A percentile compares a stretch with the other conserved stretches of the same genome.
phyloP scores from a whole-genome alignment of 306 rosid genomes.

The Styphnolobium japonicum region DNA sequence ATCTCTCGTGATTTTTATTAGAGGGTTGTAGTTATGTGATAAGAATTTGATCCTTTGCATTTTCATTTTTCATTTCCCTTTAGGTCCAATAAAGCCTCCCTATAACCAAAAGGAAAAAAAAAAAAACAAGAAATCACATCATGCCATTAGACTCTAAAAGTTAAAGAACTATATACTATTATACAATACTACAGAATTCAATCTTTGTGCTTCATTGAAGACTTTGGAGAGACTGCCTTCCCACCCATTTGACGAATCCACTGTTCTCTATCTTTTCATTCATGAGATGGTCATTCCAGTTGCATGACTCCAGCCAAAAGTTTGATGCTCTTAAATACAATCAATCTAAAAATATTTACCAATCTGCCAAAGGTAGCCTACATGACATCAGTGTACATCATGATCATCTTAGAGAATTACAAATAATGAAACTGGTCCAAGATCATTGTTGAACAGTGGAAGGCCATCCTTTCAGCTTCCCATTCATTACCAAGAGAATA shows the following conservation, averaged over 20 bases:
- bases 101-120: no score
- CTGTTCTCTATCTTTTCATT: constrained; percentile 12
- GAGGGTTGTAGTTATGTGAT: no score
- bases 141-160: neutral
- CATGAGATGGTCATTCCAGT: constrained; percentile 31
- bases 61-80: no score
- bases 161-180: neutral
- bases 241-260: neutral
- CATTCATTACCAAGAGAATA: constrained; percentile 17
- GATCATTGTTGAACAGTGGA: constrained; percentile 18
- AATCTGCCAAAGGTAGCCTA: constrained; percentile 33
- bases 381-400: constrained; percentile 26
- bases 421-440: constrained; percentile 20
- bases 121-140: constrained; percentile 1
- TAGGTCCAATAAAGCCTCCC: no score
- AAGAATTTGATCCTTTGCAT: no score
- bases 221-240: constrained; percentile 17
- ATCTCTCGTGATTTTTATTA: no score
- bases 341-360: constrained; percentile 34
- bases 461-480: constrained; percentile 14
- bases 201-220: neutral
- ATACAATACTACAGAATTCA: constrained; percentile 23
- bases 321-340: constrained; percentile 25
- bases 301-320: constrained; percentile 32
- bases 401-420: constrained; percentile 17